Evolutionary conservation across 2,329 filamentous ascomycete genomes (phyloP).

Genomic region (Dothidotthia symphoricarpi): DNA sequence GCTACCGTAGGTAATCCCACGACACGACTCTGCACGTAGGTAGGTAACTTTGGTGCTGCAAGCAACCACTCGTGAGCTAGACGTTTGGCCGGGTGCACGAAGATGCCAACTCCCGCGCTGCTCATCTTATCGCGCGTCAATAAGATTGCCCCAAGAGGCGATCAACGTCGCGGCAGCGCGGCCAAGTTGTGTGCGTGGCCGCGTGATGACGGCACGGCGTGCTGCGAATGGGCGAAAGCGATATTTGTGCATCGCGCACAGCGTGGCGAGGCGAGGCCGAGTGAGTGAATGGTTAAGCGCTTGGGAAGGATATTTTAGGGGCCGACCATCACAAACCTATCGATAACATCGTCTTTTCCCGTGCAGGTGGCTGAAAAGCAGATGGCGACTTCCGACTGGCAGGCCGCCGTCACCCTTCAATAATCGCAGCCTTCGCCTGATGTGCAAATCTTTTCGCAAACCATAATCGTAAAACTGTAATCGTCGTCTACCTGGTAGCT

Average conservation of each 20-base stretch:
- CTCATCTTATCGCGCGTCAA: conserved; percentile 2
- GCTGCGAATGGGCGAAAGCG: conserved; percentile 1
- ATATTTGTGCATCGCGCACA: conserved; percentile 4
- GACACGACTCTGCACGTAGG: too few species aligned
- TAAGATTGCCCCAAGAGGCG: conserved; percentile 8
- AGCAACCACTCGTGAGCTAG: too few species aligned
- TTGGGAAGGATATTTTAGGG: too few species aligned
- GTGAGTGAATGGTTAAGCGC: conserved; percentile 2
- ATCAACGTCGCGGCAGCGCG: conserved; percentile 9
- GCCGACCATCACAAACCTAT: conserved; percentile 5
- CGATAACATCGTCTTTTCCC: conserved; percentile 6
- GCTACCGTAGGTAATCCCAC: conserved; percentile 6
- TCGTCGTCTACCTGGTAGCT: too few species aligned
- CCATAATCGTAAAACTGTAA: too few species aligned
- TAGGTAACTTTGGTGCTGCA: too few species aligned
- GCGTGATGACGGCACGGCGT: conserved; percentile 3
- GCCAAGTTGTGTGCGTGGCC: conserved; percentile 5
- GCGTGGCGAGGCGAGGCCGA: background rate
- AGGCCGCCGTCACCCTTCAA: conserved; percentile 1
- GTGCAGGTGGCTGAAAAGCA: conserved; percentile 1
- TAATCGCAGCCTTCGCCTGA: too few species aligned
- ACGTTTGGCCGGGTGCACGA: too few species aligned
- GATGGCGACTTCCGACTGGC: conserved; percentile 1
- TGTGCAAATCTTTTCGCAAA: too few species aligned
- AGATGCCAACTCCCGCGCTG: conserved; percentile 2